phyloP scores from a whole-genome alignment of 495 filamentous ascomycete genomes.

The Lichenothelia convexa region DNA sequence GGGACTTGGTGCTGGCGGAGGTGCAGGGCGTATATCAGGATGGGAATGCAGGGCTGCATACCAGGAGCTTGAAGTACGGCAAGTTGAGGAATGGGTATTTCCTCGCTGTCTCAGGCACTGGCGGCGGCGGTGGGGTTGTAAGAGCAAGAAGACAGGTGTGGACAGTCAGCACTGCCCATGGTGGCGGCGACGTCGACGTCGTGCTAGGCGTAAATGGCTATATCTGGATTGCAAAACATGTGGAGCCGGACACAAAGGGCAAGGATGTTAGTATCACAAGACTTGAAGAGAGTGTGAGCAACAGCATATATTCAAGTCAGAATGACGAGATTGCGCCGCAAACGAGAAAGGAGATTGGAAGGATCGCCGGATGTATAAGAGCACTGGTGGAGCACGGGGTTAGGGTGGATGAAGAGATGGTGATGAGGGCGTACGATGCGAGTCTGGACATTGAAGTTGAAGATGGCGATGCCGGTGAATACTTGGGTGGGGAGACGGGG shows the following conservation, averaged over 20 bases:
- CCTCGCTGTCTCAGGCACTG: slow-evolving; percentile 57
- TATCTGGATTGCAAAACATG: slow-evolving; percentile 77
- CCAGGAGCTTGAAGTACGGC: slow-evolving; percentile 75
- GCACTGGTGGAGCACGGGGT: slow-evolving; percentile 65
- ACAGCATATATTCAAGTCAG: slow-evolving; percentile 70
- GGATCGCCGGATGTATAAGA: slow-evolving; percentile 59
- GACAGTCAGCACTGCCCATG: slow-evolving; percentile 47
- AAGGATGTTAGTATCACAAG: slow-evolving; percentile 49
- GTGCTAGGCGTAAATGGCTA: slow-evolving; percentile 90
- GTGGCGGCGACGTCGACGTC: slow-evolving; percentile 64
- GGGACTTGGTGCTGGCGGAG: slow-evolving; percentile 77
- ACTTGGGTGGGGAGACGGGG: slow-evolving; percentile 57
- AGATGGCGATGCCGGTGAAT: slow-evolving; percentile 31
- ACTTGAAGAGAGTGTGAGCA: slow-evolving; percentile 60
- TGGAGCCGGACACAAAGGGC: slow-evolving; percentile 31
- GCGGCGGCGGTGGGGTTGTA: slow-evolving; percentile 64
- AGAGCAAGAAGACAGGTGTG: slow-evolving; percentile 70
- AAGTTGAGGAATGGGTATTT: slow-evolving; percentile 89
- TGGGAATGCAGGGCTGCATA: slow-evolving; percentile 72
- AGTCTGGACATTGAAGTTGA: slow-evolving; percentile 53
- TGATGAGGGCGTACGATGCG: slow-evolving; percentile 64
- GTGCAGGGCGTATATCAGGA: slow-evolving; percentile 71
- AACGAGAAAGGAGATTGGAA: slow-evolving; percentile 73
- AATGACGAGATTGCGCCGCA: slow-evolving; percentile 62
- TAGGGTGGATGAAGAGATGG: slow-evolving; percentile 81